phyloP scores from a whole-genome alignment of 805 yeast genomes.

The Wickerhamomyces rabaulensis region DNA sequence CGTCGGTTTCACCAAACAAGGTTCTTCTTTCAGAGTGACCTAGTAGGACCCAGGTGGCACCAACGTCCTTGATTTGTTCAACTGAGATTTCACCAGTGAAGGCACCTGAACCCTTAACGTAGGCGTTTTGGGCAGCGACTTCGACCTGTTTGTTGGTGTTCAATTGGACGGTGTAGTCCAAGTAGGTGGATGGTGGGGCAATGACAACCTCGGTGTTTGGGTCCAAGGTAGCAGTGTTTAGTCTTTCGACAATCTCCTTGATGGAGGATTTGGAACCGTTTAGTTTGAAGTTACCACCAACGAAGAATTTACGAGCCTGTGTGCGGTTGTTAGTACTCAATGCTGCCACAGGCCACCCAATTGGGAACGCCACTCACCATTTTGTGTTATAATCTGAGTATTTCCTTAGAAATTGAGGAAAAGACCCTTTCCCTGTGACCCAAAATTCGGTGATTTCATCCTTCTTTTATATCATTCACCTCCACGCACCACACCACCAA shows the following conservation, averaged over 20 bases:
- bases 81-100: constrained; percentile 97
- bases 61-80: constrained; percentile 81
- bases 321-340: not conserved
- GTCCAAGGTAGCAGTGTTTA: constrained; percentile 75
- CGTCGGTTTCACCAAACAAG: constrained; percentile 83
- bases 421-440: not conserved
- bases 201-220: constrained; percentile 85
- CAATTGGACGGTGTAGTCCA: constrained; percentile 64
- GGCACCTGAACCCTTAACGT: constrained; percentile 87
- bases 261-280: constrained; percentile 90
- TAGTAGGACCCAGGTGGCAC: constrained; percentile 89
- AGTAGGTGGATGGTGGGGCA: constrained; percentile 94
- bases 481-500: not conserved
- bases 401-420: too few species aligned
- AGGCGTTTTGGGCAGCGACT: constrained; percentile 90
- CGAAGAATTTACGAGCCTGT: constrained; percentile 86
- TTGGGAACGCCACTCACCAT: not conserved
- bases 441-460: not conserved
- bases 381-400: not conserved
- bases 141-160: constrained; percentile 69
- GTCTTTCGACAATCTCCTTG: constrained; percentile 73
- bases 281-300: constrained; percentile 99
- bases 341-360: not conserved
- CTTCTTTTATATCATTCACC: not conserved
- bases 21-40: constrained; percentile 99